A percentile compares a stretch with the other conserved stretches of the same genome.
phyloP scores from a whole-genome alignment of 768 basidiomycete genomes.

The Suillus brevipes region DNA sequence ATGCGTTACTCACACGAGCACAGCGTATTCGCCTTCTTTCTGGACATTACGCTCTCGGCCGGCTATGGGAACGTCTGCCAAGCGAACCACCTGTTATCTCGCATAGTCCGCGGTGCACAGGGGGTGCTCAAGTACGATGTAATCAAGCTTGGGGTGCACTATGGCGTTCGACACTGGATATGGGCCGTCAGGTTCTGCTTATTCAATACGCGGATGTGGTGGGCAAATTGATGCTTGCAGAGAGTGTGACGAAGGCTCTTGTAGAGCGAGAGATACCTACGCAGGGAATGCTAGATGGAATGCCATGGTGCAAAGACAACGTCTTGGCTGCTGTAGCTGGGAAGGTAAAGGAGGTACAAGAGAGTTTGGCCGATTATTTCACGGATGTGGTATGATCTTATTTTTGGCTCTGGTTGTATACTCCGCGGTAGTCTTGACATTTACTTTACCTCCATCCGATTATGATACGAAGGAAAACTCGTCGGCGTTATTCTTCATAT shows the following conservation, averaged over 20 bases:
- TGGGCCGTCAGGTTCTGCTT: slow-evolving; percentile 38
- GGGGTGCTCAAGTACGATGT: slow-evolving; percentile 40
- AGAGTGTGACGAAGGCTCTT: slow-evolving; percentile 47
- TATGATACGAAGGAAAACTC: neutral
- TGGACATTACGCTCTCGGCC: slow-evolving; percentile 50
- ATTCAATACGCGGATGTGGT: slow-evolving; percentile 46
- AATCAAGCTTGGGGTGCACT: slow-evolving; percentile 44
- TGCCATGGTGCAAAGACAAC: slow-evolving; percentile 46
- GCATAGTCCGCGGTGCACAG: slow-evolving; percentile 44
- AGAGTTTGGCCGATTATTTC: slow-evolving; percentile 47
- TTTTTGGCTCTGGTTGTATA: neutral
- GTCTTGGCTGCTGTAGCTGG: slow-evolving; percentile 42
- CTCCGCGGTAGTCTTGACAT: too few species aligned
- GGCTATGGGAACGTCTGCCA: slow-evolving; percentile 46
- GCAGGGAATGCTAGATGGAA: slow-evolving; percentile 41
- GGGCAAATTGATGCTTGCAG: slow-evolving; percentile 47
- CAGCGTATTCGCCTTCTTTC: slow-evolving; percentile 54
- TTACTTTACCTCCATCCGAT: slow-evolving; percentile 1
- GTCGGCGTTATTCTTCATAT: neutral
- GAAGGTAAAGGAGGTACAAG: slow-evolving; percentile 48
- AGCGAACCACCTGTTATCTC: slow-evolving; percentile 41
- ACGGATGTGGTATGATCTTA: slow-evolving; percentile 37
- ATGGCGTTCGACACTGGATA: slow-evolving; percentile 46
- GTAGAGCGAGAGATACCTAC: slow-evolving; percentile 43
- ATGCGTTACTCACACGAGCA: slow-evolving; percentile 44